These are phyloP conservation scores for Hypoxylon subgilvum DNA, from an alignment of 495 filamentous ascomycete species.

Conservation along the genomic window DNA sequence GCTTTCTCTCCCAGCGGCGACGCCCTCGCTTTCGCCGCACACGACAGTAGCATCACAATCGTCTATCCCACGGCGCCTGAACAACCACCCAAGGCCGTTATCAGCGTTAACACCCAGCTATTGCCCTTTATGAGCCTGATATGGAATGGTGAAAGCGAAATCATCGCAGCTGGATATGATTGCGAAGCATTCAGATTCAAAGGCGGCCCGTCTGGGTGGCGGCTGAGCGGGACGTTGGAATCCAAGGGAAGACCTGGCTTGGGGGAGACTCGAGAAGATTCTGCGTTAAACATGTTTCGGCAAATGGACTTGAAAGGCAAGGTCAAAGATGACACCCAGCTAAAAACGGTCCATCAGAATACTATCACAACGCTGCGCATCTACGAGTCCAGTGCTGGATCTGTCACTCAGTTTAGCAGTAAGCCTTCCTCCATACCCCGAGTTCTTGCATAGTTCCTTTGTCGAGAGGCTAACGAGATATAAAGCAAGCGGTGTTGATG, in stretches of 20 bases:
- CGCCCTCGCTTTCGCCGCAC: constrained; percentile 86
- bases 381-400: constrained; percentile 69
- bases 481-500: constrained; percentile 89
- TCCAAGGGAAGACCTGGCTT: constrained; percentile 69
- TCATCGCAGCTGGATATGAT: constrained; percentile 94
- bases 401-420: constrained; percentile 85
- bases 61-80: constrained; percentile 94
- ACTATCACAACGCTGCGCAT: constrained; percentile 83
- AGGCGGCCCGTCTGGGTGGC: constrained; percentile 85
- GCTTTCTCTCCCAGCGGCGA: constrained; percentile 91
- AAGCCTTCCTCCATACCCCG: constrained; percentile 50
- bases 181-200: constrained; percentile 91
- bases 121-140: constrained; percentile 89
- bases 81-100: constrained; percentile 83
- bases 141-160: constrained; percentile 91
- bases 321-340: constrained; percentile 81
- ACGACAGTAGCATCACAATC: constrained; percentile 94
- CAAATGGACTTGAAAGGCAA: constrained; percentile 99
- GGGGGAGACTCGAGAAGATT: constrained; percentile 60
- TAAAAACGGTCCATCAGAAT: constrained; percentile 97
- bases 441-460: constrained; percentile 6
- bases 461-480: constrained; percentile 48
- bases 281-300: constrained; percentile 97
- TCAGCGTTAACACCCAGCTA: constrained; percentile 86
- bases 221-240: constrained; percentile 83